Conservation (phyloP, 2,329 filamentous ascomycete species). For the Epichloe aotearoae region DNA sequence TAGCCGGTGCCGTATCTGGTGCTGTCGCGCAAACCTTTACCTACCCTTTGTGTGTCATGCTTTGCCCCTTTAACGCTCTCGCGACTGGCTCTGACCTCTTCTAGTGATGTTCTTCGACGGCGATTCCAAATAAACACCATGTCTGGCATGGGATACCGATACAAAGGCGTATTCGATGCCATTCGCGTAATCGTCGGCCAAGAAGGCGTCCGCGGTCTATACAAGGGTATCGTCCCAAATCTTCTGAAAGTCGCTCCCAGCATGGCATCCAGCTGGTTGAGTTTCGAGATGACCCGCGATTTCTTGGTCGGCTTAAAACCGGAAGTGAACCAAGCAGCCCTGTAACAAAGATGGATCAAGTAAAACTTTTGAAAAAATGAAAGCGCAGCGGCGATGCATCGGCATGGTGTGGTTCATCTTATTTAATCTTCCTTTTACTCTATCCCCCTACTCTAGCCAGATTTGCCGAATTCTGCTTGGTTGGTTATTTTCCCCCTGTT, state of each 20-base stretch:
- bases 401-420: neutral
- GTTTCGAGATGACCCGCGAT: conserved; percentile 88
- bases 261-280: conserved; percentile 97
- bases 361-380: neutral
- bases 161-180: conserved; percentile 76
- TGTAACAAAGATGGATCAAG: conserved; percentile 12
- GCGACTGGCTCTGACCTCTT: conserved; percentile 8
- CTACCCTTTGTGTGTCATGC: conserved; percentile 73
- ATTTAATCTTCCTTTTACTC: neutral
- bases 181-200: conserved; percentile 67
- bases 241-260: conserved; percentile 93
- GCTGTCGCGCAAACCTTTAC: conserved; percentile 95
- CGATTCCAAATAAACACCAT: conserved; percentile 99
- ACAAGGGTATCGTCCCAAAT: conserved; percentile 94
- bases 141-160: conserved; percentile 95
- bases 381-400: neutral
- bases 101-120: conserved; percentile 76
- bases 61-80: neutral
- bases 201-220: conserved; percentile 75
- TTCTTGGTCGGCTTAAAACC: conserved; percentile 55
- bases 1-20: conserved; percentile 86
- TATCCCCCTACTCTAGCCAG: neutral
- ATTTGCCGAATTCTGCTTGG: neutral
- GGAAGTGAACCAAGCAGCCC: conserved; percentile 18
- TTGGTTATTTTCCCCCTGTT: neutral